Conservation (phyloP, 768 basidiomycete genomes). For the Lepiota brunneoincarnata region DNA sequence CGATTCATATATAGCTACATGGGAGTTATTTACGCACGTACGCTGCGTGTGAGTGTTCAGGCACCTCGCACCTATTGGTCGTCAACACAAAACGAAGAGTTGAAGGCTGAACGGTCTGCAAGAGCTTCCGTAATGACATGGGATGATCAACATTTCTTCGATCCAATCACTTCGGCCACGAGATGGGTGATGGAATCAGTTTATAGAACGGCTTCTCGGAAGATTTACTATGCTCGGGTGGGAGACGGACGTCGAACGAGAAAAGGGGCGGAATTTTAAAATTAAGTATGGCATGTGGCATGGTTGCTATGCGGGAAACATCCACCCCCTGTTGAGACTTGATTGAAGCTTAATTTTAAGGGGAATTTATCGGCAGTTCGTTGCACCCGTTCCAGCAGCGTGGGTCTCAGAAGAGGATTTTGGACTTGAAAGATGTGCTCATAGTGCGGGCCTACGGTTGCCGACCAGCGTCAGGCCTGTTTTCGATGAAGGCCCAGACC, state of each 20-base stretch:
- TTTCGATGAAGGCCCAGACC: no score
- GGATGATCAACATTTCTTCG: background rate
- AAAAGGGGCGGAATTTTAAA: background rate
- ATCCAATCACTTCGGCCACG: background rate
- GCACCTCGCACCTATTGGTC: background rate
- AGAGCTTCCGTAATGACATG: background rate
- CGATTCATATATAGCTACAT: background rate
- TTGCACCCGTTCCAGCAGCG: no score
- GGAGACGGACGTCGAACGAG: no score
- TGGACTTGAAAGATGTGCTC: no score
- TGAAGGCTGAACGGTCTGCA: no score
- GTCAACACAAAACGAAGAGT: background rate
- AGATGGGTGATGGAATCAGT: background rate
- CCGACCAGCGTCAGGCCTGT: no score
- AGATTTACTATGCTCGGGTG: background rate
- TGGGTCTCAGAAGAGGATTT: no score
- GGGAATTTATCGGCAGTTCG: no score
- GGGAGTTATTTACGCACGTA: background rate
- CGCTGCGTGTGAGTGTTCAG: background rate
- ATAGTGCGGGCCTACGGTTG: no score
- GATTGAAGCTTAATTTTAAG: no score
- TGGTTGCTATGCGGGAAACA: no score
- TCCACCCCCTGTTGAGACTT: no score
- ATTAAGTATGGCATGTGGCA: background rate
- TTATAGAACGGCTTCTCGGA: background rate